These are phyloP conservation scores for Lepiota venenata DNA, from an alignment of 768 basidiomycete genomes.

Conservation along the genomic window DNA sequence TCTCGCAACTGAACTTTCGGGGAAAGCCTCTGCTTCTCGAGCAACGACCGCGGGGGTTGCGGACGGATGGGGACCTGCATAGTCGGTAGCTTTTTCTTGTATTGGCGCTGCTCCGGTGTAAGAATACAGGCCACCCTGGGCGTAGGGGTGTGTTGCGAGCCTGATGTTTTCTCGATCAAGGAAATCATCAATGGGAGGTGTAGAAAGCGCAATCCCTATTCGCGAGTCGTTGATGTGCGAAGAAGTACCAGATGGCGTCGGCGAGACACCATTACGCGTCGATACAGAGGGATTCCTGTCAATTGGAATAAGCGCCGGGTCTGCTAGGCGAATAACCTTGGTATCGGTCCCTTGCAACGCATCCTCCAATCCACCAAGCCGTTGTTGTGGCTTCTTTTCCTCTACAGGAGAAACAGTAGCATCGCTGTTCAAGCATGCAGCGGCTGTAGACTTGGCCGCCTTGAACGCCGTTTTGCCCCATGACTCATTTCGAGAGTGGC, in stretches of 20 bases:
- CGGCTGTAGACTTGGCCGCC: constrained; percentile 31
- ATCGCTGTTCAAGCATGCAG: constrained; percentile 13
- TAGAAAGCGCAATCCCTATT: constrained; percentile 36
- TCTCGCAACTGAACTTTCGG: constrained; percentile 19
- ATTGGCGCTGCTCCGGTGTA: neutral
- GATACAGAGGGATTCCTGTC: constrained; percentile 16
- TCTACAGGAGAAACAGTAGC: constrained; percentile 5
- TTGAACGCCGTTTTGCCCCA: constrained; percentile 40
- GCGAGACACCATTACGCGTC: constrained; percentile 1
- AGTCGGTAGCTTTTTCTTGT: constrained; percentile 22
- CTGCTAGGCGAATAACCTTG: constrained; percentile 37
- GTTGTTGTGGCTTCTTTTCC: constrained; percentile 14
- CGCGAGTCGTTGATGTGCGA: constrained; percentile 27
- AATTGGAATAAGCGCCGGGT: constrained; percentile 34
- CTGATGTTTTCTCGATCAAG: constrained; percentile 27
- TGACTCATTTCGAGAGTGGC: constrained; percentile 41
- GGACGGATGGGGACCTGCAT: constrained; percentile 34
- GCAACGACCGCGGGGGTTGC: constrained; percentile 9
- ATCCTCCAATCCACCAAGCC: constrained; percentile 29
- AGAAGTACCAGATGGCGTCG: constrained; percentile 22
- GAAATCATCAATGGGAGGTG: constrained; percentile 26
- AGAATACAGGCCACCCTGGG: constrained; percentile 35
- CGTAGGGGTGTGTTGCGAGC: constrained; percentile 47
- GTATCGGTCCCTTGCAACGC: constrained; percentile 37
- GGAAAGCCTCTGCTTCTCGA: neutral